Percentiles rank a stretch among this genome's conserved stretches.
Conservation (phyloP, 2,329 filamentous ascomycete genomes). For the Fusarium agapanthi region DNA sequence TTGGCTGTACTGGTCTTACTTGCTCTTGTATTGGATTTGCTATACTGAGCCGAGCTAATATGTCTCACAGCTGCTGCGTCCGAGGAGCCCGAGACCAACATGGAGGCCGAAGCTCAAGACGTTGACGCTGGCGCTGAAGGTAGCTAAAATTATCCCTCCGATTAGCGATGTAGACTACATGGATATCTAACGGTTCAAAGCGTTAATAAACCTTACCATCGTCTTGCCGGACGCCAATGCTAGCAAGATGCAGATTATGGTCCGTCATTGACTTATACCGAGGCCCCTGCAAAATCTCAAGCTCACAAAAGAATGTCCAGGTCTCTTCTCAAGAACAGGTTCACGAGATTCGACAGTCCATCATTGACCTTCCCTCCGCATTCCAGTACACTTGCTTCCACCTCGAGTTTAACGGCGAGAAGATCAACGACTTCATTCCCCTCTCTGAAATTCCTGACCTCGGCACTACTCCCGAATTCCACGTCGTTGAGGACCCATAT, state of each 20-base stretch:
- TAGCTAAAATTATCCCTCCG: conserved; percentile 28
- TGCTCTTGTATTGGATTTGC: neutral
- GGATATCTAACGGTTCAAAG: conserved; percentile 44
- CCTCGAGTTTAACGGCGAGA: conserved; percentile 86
- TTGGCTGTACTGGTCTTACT: neutral
- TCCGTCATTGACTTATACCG: conserved; percentile 54
- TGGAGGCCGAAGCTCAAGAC: conserved; percentile 39
- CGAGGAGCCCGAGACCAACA: conserved; percentile 40
- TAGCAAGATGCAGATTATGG: conserved; percentile 85
- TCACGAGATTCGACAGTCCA: conserved; percentile 94
- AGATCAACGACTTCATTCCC: conserved; percentile 94
- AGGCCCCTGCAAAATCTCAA: neutral
- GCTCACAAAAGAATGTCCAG: conserved; percentile 54
- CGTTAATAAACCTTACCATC: conserved; percentile 73
- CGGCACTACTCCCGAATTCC: conserved; percentile 78
- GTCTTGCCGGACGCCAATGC: conserved; percentile 79
- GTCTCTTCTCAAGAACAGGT: conserved; percentile 94
- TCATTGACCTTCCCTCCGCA: conserved; percentile 90
- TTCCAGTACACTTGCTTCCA: conserved; percentile 99
- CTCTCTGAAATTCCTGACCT: conserved; percentile 88
- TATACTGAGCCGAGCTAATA: conserved; percentile 10
- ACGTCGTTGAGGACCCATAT: conserved; percentile 91
- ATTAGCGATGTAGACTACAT: conserved; percentile 4
- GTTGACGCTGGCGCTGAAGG: conserved; percentile 47
- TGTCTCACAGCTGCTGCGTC: conserved; percentile 27